Evolutionary conservation across 1,284 basidiomycete genomes (phyloP).

Genomic region (Mycosarcoma mackinlayi): DNA sequence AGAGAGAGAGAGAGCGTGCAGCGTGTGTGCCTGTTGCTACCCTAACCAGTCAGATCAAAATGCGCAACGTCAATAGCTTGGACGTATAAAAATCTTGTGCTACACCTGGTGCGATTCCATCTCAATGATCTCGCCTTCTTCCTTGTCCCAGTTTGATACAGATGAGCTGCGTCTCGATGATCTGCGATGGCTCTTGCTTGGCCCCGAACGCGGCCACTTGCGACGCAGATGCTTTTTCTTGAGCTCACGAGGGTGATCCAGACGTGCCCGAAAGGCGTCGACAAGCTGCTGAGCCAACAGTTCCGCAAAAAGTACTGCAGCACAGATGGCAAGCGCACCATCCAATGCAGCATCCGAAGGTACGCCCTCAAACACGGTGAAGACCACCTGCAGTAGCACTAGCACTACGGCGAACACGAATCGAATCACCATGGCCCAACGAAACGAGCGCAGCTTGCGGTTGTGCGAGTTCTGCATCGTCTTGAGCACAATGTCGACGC

Average conservation of each 20-base stretch:
- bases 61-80: conserved; percentile 1
- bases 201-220: background rate
- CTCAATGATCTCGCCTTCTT: conserved; percentile 15
- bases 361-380: conserved; percentile 22
- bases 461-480: conserved; percentile 23
- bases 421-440: conserved; percentile 18
- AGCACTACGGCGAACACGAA: conserved; percentile 29
- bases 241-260: conserved; percentile 22
- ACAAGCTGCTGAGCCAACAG: conserved; percentile 27
- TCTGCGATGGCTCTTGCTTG: background rate
- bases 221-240: background rate
- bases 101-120: conserved; percentile 9
- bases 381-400: conserved; percentile 30
- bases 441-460: conserved; percentile 22
- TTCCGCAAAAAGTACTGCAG: conserved; percentile 33
- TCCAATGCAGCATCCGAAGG: conserved; percentile 24
- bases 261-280: conserved; percentile 7
- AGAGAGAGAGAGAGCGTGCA: no score
- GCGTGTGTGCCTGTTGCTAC: no score
- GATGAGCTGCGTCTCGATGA: conserved; percentile 7
- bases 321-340: conserved; percentile 36
- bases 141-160: conserved; percentile 4
- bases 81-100: background rate
- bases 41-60: no score
- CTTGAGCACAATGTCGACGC: conserved; percentile 39